Conservation (phyloP, 345 rosid species). For the Luvunga scandens region DNA sequence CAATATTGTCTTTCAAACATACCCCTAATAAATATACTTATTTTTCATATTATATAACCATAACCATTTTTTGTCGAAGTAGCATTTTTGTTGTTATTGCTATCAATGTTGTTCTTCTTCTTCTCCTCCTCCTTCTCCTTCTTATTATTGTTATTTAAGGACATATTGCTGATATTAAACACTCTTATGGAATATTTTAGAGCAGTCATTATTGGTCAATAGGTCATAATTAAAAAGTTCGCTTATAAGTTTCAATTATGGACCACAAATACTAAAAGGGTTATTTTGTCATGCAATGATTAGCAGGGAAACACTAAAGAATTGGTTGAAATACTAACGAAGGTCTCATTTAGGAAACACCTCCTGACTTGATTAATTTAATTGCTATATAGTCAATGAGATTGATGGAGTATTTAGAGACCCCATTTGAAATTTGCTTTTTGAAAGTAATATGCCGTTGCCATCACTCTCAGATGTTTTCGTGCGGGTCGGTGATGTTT, state of each 20-base stretch:
- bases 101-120: too few relatives aligned
- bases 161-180: not conserved
- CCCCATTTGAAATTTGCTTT: not conserved
- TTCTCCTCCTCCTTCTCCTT: too few relatives aligned
- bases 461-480: slow-evolving; percentile 11
- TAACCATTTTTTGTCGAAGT: too few relatives aligned
- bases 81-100: not conserved
- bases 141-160: not conserved
- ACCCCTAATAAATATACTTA: too few relatives aligned
- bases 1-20: too few relatives aligned
- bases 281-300: slow-evolving; percentile 12
- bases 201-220: not conserved
- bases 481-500: slow-evolving; percentile 1
- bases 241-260: not conserved
- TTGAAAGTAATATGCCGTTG: not conserved
- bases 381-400: slow-evolving; percentile 11
- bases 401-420: not conserved
- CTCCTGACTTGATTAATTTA: not conserved
- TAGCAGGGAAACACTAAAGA: not conserved
- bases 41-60: too few relatives aligned
- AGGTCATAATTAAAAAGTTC: not conserved
- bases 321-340: not conserved
- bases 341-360: slow-evolving; percentile 16
- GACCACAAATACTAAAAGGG: slow-evolving; percentile 6
- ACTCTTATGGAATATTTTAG: not conserved